phyloP scores from a whole-genome alignment of 768 basidiomycete genomes.

The Boletellus emodensis region DNA sequence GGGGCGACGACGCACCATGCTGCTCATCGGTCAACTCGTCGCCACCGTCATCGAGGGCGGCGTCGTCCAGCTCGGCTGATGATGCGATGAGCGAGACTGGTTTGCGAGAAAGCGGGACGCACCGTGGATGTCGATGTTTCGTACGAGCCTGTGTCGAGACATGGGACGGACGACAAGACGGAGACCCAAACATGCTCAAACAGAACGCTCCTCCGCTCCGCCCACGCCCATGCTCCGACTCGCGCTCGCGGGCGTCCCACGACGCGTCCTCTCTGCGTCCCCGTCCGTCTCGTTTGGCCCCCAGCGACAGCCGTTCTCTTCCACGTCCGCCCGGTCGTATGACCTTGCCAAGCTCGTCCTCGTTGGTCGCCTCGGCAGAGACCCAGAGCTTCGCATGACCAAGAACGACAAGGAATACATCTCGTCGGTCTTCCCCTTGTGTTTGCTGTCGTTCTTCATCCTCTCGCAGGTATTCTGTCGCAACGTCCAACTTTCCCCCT shows the following conservation, averaged over 20 bases:
- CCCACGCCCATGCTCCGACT: conserved; percentile 47
- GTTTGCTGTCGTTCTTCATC: not conserved
- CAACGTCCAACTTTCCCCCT: conserved; percentile 60
- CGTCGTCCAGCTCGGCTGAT: conserved; percentile 85
- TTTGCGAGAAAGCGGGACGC: conserved; percentile 1
- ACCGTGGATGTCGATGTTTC: conserved; percentile 82
- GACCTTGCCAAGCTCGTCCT: conserved; percentile 77
- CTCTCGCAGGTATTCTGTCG: conserved; percentile 63
- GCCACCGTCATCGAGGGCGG: conserved; percentile 71
- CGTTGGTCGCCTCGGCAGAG: conserved; percentile 66
- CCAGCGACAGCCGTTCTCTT: conserved; percentile 56
- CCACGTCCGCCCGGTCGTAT: conserved; percentile 46
- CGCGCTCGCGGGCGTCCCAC: conserved; percentile 33
- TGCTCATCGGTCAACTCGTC: conserved; percentile 82
- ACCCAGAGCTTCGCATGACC: conserved; percentile 66
- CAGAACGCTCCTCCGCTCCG: conserved; percentile 1
- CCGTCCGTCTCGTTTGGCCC: not conserved
- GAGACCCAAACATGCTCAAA: conserved; percentile 20
- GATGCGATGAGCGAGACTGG: not conserved
- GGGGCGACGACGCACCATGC: conserved; percentile 48
- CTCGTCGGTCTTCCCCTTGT: conserved; percentile 42
- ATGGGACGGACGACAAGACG: conserved; percentile 28
- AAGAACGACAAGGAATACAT: conserved; percentile 78
- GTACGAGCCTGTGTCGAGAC: conserved; percentile 90
- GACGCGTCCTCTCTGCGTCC: conserved; percentile 42